Conservation (phyloP, 169 alveolate genomes). For the Eimeria sp. region DNA sequence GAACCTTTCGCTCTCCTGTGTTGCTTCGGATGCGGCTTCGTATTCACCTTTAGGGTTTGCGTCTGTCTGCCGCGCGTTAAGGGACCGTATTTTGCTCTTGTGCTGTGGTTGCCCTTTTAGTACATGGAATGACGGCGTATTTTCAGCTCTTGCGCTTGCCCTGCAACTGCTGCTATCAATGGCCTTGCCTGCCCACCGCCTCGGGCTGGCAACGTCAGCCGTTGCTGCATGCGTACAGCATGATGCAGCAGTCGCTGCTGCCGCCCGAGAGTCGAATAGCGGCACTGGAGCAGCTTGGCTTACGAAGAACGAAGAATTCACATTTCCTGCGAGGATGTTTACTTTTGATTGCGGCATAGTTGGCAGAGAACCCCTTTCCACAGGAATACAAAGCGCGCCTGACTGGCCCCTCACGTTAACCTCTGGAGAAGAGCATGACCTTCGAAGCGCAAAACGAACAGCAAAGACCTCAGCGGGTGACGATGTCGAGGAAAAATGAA, state of each 20-base stretch:
- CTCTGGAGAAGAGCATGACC: constrained; percentile 32
- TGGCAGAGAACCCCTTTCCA: not conserved
- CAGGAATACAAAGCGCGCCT: not conserved
- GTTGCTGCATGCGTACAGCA: constrained; percentile 62
- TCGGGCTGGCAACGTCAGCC: constrained; percentile 59
- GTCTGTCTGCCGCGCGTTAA: not conserved
- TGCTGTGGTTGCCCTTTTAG: not conserved
- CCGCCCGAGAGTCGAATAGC: constrained; percentile 49
- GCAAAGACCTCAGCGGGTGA: not conserved
- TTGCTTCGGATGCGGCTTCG: constrained; percentile 1
- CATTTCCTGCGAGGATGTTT: not conserved
- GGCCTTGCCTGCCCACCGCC: constrained; percentile 22
- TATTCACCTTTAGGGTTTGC: not conserved
- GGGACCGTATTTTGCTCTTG: not conserved
- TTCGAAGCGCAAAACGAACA: not conserved
- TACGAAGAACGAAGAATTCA: not conserved
- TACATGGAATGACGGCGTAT: not conserved
- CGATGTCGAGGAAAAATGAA: not conserved
- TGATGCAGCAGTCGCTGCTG: constrained; percentile 65
- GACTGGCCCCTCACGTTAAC: constrained; percentile 1
- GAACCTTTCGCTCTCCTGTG: not conserved
- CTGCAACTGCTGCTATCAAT: constrained; percentile 5
- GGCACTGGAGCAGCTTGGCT: constrained; percentile 20
- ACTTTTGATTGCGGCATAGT: not conserved
- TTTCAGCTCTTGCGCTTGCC: not conserved